These are phyloP conservation scores for Coemansia sp. DNA, from an alignment of 192 early-diverging fungal genomes.

Conservation along the genomic window DNA sequence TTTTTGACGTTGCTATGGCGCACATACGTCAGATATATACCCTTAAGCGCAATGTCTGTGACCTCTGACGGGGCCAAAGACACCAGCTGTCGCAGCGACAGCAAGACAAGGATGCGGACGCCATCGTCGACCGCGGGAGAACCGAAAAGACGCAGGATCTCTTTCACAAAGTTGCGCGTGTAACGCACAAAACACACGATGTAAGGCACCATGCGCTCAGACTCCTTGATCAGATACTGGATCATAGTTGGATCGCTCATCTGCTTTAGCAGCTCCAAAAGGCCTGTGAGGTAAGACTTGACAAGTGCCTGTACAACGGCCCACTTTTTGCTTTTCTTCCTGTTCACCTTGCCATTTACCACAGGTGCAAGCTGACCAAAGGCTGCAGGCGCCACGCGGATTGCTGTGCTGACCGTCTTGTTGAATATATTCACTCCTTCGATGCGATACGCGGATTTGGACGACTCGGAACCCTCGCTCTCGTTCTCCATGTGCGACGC, in stretches of 20 bases:
- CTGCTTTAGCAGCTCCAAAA: conserved; percentile 73
- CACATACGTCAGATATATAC: conserved; percentile 80
- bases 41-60: conserved; percentile 73
- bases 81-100: conserved; percentile 77
- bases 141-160: conserved; percentile 57
- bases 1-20: conserved; percentile 74
- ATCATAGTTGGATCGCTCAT: conserved; percentile 85
- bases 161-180: conserved; percentile 75
- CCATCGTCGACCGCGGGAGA: conserved; percentile 61
- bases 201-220: conserved; percentile 71
- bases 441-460: conserved; percentile 67
- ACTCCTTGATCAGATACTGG: conserved; percentile 79
- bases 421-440: conserved; percentile 72
- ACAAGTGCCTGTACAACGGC: conserved; percentile 68
- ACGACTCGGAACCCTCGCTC: conserved; percentile 60
- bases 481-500: conserved; percentile 74
- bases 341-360: conserved; percentile 34
- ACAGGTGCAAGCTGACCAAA: conserved; percentile 68
- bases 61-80: conserved; percentile 54
- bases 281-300: conserved; percentile 78
- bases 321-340: conserved; percentile 62
- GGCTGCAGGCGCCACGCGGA: conserved; percentile 67
- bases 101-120: conserved; percentile 78
- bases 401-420: conserved; percentile 69
- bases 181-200: conserved; percentile 79